These are phyloP conservation scores for Coemansia sp. DNA, from an alignment of 192 early-diverging fungal species.

Conservation along the genomic window DNA sequence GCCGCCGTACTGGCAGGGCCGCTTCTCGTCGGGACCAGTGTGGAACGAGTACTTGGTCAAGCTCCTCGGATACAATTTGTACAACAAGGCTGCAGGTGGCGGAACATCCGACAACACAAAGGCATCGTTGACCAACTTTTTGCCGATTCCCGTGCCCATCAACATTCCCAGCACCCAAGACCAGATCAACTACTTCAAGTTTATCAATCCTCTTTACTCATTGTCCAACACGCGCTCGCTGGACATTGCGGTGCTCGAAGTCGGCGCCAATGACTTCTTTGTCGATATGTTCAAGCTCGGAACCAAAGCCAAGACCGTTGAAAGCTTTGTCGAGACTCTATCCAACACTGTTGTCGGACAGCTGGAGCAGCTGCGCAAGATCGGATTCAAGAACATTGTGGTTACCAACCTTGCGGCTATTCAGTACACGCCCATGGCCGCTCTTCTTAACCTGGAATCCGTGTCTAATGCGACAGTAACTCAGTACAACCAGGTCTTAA, in stretches of 20 bases:
- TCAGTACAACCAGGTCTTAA: constrained; percentile 21
- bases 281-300: constrained; percentile 19
- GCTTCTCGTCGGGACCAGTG: constrained; percentile 18
- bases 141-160: constrained; percentile 6
- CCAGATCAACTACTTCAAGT: constrained; percentile 33
- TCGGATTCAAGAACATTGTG: constrained; percentile 42
- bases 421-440: constrained; percentile 32
- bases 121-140: constrained; percentile 6
- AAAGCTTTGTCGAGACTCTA: constrained; percentile 21
- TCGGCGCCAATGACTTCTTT: constrained; percentile 36
- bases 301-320: constrained; percentile 7
- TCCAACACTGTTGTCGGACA: constrained; percentile 18
- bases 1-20: constrained; percentile 33
- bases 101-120: constrained; percentile 18
- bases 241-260: constrained; percentile 29
- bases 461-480: constrained; percentile 21
- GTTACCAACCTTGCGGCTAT: constrained; percentile 31
- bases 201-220: constrained; percentile 10
- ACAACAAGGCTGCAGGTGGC: constrained; percentile 28
- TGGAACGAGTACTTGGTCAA: constrained; percentile 41
- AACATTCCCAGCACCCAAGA: constrained; percentile 33
- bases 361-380: constrained; percentile 26
- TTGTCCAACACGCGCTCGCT: constrained; percentile 2
- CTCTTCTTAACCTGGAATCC: constrained; percentile 6
- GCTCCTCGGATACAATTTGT: constrained; percentile 15